A percentile compares a stretch with the other conserved stretches of the same genome.
Evolutionary conservation across 2,329 filamentous ascomycete species (phyloP).

Genomic region (Aureobasidium pullulans): DNA sequence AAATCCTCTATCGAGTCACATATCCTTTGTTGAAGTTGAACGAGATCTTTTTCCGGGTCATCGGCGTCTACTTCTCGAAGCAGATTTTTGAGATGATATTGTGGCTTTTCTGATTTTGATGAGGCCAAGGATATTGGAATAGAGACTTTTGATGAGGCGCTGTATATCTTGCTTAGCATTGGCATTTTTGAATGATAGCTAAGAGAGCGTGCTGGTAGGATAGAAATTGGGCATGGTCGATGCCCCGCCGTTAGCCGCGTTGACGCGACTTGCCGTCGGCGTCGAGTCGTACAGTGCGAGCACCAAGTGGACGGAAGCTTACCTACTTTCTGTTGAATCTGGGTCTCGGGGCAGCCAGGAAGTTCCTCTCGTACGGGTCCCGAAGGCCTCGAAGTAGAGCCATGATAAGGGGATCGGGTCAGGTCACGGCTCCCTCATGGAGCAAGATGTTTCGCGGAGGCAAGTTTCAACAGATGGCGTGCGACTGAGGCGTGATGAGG

Average conservation of each 20-base stretch:
- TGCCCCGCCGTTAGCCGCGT: not conserved
- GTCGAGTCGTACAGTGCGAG: not conserved
- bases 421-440: not conserved
- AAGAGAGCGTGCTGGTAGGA: not conserved
- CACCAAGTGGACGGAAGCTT: not conserved
- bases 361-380: slow-evolving; percentile 5
- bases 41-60: not conserved
- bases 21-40: slow-evolving; percentile 6
- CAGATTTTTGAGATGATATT: not conserved
- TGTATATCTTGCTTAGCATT: slow-evolving; percentile 11
- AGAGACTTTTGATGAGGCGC: slow-evolving; percentile 5
- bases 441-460: not conserved
- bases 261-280: not conserved
- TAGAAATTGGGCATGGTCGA: not conserved
- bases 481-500: not conserved
- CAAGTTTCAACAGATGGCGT: no score
- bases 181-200: not conserved
- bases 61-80: slow-evolving; percentile 1
- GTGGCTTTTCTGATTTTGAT: slow-evolving; percentile 6
- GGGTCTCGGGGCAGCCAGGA: not conserved
- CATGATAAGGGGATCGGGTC: not conserved
- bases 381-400: slow-evolving; percentile 2
- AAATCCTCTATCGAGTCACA: slow-evolving; percentile 1
- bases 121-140: not conserved
- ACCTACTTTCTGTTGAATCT: slow-evolving; percentile 4